Evolutionary conservation across 805 yeast species (phyloP), one percentile per base, ranked within the genome.

Genomic region (Saturnispora zaruensis): DNA sequence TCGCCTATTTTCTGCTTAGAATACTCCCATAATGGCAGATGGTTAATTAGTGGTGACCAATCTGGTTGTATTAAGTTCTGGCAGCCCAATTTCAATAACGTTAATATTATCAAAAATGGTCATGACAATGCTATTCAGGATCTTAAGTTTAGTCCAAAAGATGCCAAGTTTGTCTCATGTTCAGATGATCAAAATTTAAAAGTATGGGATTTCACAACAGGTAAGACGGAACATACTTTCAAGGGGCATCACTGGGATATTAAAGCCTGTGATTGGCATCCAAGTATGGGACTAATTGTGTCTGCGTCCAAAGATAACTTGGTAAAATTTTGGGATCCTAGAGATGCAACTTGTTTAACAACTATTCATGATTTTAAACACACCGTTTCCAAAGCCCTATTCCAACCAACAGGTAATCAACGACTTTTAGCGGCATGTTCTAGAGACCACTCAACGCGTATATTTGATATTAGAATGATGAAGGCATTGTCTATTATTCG

Each of bases 191-290:
- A 88, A 46, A 76, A 84, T 5, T 71, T 91, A 53, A 95, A 93
- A 63, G 82, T 93, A 36, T 93, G 98, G 97, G 87, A 90, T 67
- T 93, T 93, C 68, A 84, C 87, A 61, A 87, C 84, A 61, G 93
- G 93, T 34, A 71, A 76, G 51, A 93, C 87, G 57, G 99, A 93
- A 62, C 69, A 86, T 44, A 73, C 79, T 0, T 71, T 93, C 49
- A 75, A 81, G 23, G 98, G 98, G 2, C 99, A 93, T 67, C 96
- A 95, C 64, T 93, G 99, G 99, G 99, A 93, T 67, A 97, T 93
- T 21, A 93, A 93, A 63, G 81, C 90, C 49, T 87, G 95, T 48
- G 98, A 93, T 66, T 93, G 99, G 99, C 99, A 93, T 66, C 87
- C 95, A 5, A 73, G 76, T 11, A 69, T 87, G 66, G 96, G 97